Evolutionary conservation across 108 stramenopile species (phyloP), one percentile per base, ranked within the genome.

Genomic region (Schizochytrium sp.): DNA sequence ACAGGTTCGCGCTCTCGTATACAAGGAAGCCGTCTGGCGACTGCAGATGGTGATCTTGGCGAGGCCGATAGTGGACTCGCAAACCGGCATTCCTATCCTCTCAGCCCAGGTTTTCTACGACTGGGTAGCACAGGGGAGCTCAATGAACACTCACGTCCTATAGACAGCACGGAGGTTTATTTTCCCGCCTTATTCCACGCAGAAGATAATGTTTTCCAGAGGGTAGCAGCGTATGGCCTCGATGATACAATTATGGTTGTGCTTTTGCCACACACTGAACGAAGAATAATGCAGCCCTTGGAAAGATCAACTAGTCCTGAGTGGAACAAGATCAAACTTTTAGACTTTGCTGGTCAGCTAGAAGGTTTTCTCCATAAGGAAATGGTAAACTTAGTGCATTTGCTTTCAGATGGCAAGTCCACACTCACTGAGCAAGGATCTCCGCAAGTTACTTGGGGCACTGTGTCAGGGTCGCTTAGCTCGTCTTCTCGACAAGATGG

Each of bases 171-270:
- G 4, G 76, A 83, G 17, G 17, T 83, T 53, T 83, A 83, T 53
- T 55, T 83, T 53, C 76, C 76, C 5, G 76, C 2, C 50, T 38
- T 83, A 47, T 83, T 19, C 28, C 49, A 83, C 55, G 45, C 76
- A 15, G 47, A 5, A 5, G 53, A 83, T 10, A 40, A 40, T 5
- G 10, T 10, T 8, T 55, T 55, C 28, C 53, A 49, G 50, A 47
- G 76, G 17, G 53, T 83, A 8, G 28, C 28, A 5, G 53, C 55
- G 2, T 83, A 83, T 55, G 76, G 76, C 53, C 15, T 55, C 12
- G 76, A 83, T 8, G n/a, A 53, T 13, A 83, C 3, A n/a, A 5
- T 55, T 83, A 40, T 40, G 5, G 45, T 83, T 47, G 53, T 83
- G 50, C 55, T 83, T 13, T 5, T 55, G 45, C 47, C 50, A n/a